Percentiles rank a stretch among this genome's conserved stretches.
Conservation (phyloP, 192 early-diverging fungal genomes). For the Backusella parvicylindrica region DNA sequence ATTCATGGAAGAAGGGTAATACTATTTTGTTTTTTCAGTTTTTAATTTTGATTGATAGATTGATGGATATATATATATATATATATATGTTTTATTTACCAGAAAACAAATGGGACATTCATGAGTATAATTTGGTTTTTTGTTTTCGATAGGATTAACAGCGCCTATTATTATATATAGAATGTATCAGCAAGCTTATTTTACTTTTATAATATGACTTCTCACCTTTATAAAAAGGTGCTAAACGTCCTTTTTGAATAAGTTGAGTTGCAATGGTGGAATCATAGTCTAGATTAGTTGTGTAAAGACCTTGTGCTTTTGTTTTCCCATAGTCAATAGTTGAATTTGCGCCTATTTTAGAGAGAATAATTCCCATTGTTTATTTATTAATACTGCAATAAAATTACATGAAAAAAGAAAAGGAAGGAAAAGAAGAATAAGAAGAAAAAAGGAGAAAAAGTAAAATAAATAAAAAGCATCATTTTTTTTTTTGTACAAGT, state of each 20-base stretch:
- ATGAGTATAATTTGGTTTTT: neutral
- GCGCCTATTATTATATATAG: neutral
- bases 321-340: constrained; percentile 14
- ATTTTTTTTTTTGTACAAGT: neutral
- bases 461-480: neutral
- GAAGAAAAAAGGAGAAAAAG: neutral
- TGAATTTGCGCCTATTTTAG: neutral
- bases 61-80: neutral
- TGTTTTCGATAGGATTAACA: neutral
- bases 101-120: constrained; percentile 35
- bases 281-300: constrained; percentile 19
- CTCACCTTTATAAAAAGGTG: constrained; percentile 30
- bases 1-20: constrained; percentile 26
- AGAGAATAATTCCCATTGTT: neutral
- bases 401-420: neutral
- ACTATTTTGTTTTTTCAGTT: neutral
- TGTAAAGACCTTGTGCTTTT: constrained; percentile 26
- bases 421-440: neutral
- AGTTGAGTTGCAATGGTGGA: constrained; percentile 6
- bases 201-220: too few species aligned
- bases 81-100: neutral
- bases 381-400: neutral
- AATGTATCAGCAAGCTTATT: too few species aligned
- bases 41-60: neutral
- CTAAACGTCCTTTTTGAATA: constrained; percentile 15